A percentile compares a stretch with the other conserved stretches of the same genome.
Conservation (phyloP, 768 basidiomycete species). For the Kwoniella bestiolae region DNA sequence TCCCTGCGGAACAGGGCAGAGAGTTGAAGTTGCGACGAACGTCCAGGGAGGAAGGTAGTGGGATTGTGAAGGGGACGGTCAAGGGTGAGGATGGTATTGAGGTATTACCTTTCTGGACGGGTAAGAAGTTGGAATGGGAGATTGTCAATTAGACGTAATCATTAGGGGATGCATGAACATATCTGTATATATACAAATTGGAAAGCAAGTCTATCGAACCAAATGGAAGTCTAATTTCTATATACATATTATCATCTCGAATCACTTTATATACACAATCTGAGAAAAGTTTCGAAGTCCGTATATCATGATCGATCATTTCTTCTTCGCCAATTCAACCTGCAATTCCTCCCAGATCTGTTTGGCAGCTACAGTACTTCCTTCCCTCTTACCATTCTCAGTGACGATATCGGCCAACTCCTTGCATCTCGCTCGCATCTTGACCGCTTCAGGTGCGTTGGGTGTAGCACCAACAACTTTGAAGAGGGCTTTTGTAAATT, state of each 20-base stretch:
- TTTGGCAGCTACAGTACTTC: slow-evolving; percentile 12
- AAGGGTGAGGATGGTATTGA: slow-evolving; percentile 46
- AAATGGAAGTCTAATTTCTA: neutral
- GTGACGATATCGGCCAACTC: slow-evolving; percentile 12
- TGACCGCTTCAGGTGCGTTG: neutral
- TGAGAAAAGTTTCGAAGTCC: too few relatives aligned
- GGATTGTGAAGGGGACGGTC: slow-evolving; percentile 60
- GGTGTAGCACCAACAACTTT: slow-evolving; percentile 2
- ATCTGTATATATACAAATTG: slow-evolving; percentile 5
- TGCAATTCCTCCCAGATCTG: slow-evolving; percentile 11
- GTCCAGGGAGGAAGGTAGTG: slow-evolving; percentile 22
- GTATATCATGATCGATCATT: too few relatives aligned
- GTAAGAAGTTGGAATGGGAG: slow-evolving; percentile 75
- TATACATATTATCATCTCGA: too few relatives aligned
- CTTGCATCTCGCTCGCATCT: neutral
- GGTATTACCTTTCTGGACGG: slow-evolving; percentile 85
- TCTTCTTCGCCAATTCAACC: neutral
- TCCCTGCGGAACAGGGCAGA: slow-evolving; percentile 42
- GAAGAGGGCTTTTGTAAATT: slow-evolving; percentile 17
- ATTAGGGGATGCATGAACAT: neutral
- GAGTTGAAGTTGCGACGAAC: slow-evolving; percentile 50
- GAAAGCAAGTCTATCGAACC: neutral
- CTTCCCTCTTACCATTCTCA: neutral
- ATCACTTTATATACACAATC: too few relatives aligned
- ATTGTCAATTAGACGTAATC: slow-evolving; percentile 35